Evolutionary conservation across 768 basidiomycete genomes (phyloP).

Genomic region (Termitomyces sp.): DNA sequence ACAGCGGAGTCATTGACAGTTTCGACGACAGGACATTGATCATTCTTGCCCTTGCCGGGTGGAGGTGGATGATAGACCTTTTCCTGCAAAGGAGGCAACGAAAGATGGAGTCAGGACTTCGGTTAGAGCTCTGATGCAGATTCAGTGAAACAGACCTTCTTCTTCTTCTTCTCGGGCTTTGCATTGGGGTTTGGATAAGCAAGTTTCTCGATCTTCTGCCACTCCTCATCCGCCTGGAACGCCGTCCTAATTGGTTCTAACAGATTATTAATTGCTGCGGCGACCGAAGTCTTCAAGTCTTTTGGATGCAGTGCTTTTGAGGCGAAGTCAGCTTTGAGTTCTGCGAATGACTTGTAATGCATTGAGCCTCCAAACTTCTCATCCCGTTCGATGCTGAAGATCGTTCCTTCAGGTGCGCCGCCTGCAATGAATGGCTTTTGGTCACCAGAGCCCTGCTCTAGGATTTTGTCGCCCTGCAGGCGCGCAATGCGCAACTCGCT

Average conservation of each 20-base stretch:
- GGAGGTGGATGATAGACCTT: conserved; percentile 84
- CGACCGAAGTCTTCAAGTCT: conserved; percentile 80
- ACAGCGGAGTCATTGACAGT: not conserved
- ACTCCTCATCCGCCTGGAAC: conserved; percentile 75
- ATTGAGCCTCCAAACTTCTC: conserved; percentile 77
- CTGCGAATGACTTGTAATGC: conserved; percentile 65
- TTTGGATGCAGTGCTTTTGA: conserved; percentile 79
- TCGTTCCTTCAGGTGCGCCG: conserved; percentile 72
- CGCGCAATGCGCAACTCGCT: conserved; percentile 67
- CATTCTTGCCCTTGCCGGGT: conserved; percentile 69
- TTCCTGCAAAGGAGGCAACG: conserved; percentile 34
- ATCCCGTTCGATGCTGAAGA: conserved; percentile 75
- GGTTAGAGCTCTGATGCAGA: not conserved
- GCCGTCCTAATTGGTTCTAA: conserved; percentile 76
- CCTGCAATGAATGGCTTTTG: conserved; percentile 57
- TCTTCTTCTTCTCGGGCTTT: conserved; percentile 64
- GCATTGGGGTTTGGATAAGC: conserved; percentile 83
- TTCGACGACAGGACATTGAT: conserved; percentile 13
- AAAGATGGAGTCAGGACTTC: not conserved
- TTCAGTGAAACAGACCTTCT: conserved; percentile 25
- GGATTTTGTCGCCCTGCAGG: conserved; percentile 39
- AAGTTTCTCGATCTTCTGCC: conserved; percentile 65
- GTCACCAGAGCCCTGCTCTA: conserved; percentile 44
- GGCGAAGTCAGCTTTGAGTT: conserved; percentile 69
- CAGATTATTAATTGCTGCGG: conserved; percentile 65